These are phyloP conservation scores for Metrosideros polymorpha DNA, from an alignment of 441 rosid genomes.

Conservation along the genomic window DNA sequence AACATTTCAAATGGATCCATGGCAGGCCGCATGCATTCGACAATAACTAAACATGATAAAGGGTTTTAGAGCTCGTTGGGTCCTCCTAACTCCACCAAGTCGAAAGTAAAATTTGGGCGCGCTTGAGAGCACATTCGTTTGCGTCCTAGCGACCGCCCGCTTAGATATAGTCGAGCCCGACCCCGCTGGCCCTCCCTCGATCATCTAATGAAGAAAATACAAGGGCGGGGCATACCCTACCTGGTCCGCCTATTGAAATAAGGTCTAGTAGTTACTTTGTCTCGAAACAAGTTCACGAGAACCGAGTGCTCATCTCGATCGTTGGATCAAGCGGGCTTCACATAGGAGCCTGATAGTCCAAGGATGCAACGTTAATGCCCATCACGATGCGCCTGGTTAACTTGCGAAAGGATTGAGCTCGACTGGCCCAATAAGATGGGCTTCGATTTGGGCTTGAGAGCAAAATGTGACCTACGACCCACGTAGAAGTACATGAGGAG, in stretches of 20 bases:
- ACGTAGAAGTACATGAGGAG: background rate
- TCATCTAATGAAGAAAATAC: background rate
- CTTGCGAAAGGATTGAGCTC: background rate
- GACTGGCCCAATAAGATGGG: background rate
- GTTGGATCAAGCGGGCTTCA: background rate
- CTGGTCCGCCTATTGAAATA: background rate
- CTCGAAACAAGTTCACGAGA: background rate
- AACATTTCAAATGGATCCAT: background rate
- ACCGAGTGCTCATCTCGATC: background rate
- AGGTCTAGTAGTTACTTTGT: background rate
- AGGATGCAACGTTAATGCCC: background rate
- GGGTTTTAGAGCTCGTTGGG: background rate
- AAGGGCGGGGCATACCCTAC: background rate
- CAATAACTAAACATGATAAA: background rate
- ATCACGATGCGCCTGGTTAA: background rate
- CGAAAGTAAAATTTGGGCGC: background rate
- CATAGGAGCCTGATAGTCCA: background rate
- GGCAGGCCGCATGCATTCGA: background rate
- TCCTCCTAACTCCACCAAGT: background rate
- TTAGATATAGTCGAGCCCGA: background rate
- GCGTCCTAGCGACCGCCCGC: background rate
- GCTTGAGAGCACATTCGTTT: background rate
- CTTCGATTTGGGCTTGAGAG: background rate
- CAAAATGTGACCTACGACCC: background rate
- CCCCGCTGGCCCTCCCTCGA: background rate